Conservation (phyloP, 2,329 filamentous ascomycete genomes). For the Aplosporella prunicola region DNA sequence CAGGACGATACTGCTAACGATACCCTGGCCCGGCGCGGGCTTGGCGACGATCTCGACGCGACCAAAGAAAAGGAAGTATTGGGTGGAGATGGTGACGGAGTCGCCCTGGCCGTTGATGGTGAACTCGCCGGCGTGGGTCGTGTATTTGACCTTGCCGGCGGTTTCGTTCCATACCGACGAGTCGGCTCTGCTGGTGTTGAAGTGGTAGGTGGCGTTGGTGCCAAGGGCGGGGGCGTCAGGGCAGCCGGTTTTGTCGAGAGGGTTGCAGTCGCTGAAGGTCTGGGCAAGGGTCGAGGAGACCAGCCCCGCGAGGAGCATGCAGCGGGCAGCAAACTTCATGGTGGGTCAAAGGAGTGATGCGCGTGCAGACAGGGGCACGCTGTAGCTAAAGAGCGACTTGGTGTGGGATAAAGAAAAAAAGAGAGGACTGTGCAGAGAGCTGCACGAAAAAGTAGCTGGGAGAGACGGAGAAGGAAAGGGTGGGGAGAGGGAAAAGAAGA, state of each 20-base stretch:
- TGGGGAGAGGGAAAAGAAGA: neutral
- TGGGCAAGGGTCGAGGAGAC: conserved; percentile 52
- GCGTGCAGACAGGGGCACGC: neutral
- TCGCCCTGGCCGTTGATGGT: conserved; percentile 61
- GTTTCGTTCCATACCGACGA: conserved; percentile 54
- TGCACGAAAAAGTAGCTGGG: neutral
- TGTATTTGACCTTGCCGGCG: conserved; percentile 55
- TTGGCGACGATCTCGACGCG: conserved; percentile 39
- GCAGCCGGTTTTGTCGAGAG: conserved; percentile 57
- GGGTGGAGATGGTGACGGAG: conserved; percentile 64
- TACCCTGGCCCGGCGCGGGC: conserved; percentile 40
- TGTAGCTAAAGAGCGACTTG: conserved; percentile 1
- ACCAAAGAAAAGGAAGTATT: conserved; percentile 47
- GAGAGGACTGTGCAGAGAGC: neutral
- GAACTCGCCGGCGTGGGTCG: conserved; percentile 58
- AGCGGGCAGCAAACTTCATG: conserved; percentile 6
- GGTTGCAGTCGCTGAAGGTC: conserved; percentile 69
- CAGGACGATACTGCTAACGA: conserved; percentile 42
- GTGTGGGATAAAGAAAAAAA: neutral
- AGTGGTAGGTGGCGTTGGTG: conserved; percentile 43
- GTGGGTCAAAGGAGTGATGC: neutral
- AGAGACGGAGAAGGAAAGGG: neutral
- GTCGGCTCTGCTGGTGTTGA: conserved; percentile 41
- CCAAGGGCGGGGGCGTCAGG: conserved; percentile 63
- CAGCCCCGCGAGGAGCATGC: conserved; percentile 27